Base-by-base conservation (phyloP, 352 stramenopile species). In the Phytopythium cucurbitacearum region DNA sequence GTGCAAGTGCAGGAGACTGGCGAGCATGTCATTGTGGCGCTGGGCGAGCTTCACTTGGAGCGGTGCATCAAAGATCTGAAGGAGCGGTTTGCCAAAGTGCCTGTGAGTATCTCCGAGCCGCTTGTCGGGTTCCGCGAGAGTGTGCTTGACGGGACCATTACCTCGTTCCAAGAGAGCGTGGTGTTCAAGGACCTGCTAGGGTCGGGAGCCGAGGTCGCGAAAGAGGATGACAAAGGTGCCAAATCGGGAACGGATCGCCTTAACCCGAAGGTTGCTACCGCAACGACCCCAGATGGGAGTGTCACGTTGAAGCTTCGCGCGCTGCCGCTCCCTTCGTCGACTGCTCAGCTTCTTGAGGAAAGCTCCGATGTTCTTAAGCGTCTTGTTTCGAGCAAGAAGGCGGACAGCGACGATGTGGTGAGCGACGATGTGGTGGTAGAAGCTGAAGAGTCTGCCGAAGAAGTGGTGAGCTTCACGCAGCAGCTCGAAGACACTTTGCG, bases 1-100 rank as follows among this genome's bases (percentile, higher is more conserved):
- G 89, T 97, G 7, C 83, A 91, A 15, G 82, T 96, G 0, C 82
- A 94, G 59, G 80, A 94, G 48, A 94, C 80, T 5, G 91, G 91
- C 9, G 88, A 98, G 41, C 85, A 97, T 51, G 87, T 97, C 4
- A 84, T 98, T 52, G 78, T 89, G 40, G 91, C 88, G 40, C 64
- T 98, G 0, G 91, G 91, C 21, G 91, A 98, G 48, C 73, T 98
- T 8, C 91, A 98, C 51, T 55, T 98, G 21, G 91, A 97, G 60
- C 83, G 86, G 11, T 97, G 90, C 53, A 85, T 97, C 34, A 97
- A 97, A 57, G 87, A 96, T 45, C 53, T 96, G 33, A 89, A 86
- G 33, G 86, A 95, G 45, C 80, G 87, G 4, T 96, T 95, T 54
- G 86, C 86, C 3, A 91, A 91, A 61, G 73, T 97, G 0, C 72